Percentiles rank a stretch among this genome's conserved stretches.
Conservation (phyloP, 1,139 yeast species). For the Candida neerlandica region DNA sequence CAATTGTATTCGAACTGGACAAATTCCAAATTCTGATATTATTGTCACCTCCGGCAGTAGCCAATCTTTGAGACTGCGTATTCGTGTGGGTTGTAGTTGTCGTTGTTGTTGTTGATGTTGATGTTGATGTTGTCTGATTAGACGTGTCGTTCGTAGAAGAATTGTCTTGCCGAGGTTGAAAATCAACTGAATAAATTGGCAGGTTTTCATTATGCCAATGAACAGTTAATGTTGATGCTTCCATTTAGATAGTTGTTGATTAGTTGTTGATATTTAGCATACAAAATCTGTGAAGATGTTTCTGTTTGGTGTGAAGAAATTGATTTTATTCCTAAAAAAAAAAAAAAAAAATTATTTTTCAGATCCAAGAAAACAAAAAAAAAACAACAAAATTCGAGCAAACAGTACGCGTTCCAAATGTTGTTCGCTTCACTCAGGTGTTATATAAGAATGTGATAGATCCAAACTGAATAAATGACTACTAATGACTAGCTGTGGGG, state of each 20-base stretch:
- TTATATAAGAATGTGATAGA: no score
- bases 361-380: neutral
- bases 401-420: neutral
- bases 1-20: slow-evolving; percentile 27
- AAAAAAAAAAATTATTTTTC: neutral
- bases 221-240: slow-evolving; percentile 63
- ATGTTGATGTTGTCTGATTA: slow-evolving; percentile 7
- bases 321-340: neutral
- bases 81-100: no score
- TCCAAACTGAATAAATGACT: no score
- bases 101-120: no score
- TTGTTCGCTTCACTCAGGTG: no score
- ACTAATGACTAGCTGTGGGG: no score
- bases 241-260: slow-evolving; percentile 33
- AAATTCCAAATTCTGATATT: slow-evolving; percentile 70
- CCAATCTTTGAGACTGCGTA: slow-evolving; percentile 45
- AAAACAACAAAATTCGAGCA: neutral
- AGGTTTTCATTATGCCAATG: slow-evolving; percentile 83
- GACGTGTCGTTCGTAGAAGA: no score
- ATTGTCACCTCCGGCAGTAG: slow-evolving; percentile 95
- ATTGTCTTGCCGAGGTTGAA: slow-evolving; percentile 54
- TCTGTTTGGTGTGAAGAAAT: no score
- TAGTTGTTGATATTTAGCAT: neutral
- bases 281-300: neutral
- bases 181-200: slow-evolving; percentile 82